Base-by-base conservation (phyloP, 768 basidiomycete species). In the Tulasnella sp. region DNA sequence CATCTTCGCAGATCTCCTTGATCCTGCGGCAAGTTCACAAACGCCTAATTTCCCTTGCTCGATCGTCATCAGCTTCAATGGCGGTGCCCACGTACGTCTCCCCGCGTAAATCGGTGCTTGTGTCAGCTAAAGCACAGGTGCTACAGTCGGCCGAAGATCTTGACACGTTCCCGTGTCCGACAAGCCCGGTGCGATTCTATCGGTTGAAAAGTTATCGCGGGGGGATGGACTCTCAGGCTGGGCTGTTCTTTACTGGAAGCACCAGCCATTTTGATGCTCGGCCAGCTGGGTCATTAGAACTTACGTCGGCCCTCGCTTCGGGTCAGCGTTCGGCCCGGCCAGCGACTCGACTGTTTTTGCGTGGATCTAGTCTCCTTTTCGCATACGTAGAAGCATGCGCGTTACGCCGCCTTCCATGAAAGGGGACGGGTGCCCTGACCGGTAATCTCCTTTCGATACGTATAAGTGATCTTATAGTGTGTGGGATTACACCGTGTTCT, bases 1-100 rank as follows among this genome's bases (percentile, higher is more conserved):
- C 26, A 67, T 67, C 32, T 67, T 67, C 61, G 61, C 61, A 26
- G 32, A 67, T 67, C 61, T 67, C 61, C 61, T 35, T 67, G 61
- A 67, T 67, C 61, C 61, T 29, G 61, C 61, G 61, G 61, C 61
- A 67, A 35, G 13, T 0, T n/a, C 9, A 23, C 13, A 35, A 67
- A 67, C 61, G 26, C 35, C 61, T 67, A 35, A 26, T 67, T 35
- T 13, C 26, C 61, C 23, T 26, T 32, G 61, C 61, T 35, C 29
- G 32, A 67, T 67, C 61, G 32, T 26, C 61, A 32, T 5, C 15
- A 23, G 6, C 20, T 48, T 16, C 20, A 51, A 51, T 51, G 23
- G 10, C 51, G 23, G 23, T 51, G 51, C n/a, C 51, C 23, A 51
- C 4, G 51, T 9, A 51, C 51, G 23, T 7, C 11, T n/a, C n/a